Evolutionary conservation across 805 yeast genomes (phyloP).

Genomic region (Starmerella ratchasimensis): DNA sequence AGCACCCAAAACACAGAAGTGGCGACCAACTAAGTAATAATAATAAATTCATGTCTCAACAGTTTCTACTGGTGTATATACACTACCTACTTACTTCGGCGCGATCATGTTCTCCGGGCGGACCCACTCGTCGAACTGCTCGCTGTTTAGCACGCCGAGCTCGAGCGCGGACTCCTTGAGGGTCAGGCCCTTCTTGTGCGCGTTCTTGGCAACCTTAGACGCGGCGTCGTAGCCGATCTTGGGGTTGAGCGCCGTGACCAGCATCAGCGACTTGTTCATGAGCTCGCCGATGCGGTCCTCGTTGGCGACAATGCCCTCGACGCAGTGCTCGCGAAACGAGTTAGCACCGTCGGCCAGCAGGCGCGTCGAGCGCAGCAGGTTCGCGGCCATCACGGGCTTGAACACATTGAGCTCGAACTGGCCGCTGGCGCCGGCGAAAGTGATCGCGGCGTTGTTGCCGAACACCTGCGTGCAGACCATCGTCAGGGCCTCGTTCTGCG

Average conservation of each 20-base stretch:
- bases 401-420: constrained; percentile 96
- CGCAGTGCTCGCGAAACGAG: constrained; percentile 90
- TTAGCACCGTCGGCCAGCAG: constrained; percentile 76
- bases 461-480: constrained; percentile 97
- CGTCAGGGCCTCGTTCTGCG: constrained; percentile 96
- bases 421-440: constrained; percentile 97
- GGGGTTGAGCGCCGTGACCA: constrained; percentile 96
- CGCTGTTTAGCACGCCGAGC: constrained; percentile 66
- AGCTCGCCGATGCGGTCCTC: constrained; percentile 71
- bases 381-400: constrained; percentile 90
- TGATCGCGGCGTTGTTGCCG: constrained; percentile 90
- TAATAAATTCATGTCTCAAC: neutral
- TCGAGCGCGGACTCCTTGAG: constrained; percentile 90
- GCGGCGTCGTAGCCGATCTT: constrained; percentile 97
- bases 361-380: constrained; percentile 76
- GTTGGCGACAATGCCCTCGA: constrained; percentile 87
- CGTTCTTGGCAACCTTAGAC: constrained; percentile 95
- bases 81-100: constrained; percentile 35
- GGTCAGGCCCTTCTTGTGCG: constrained; percentile 94
- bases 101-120: constrained; percentile 97
- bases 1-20: no score
- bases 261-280: constrained; percentile 89
- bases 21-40: no score
- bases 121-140: constrained; percentile 93
- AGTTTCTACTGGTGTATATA: neutral